phyloP scores from a whole-genome alignment of 1,284 basidiomycete species.

The Rhizoctonia solani region DNA sequence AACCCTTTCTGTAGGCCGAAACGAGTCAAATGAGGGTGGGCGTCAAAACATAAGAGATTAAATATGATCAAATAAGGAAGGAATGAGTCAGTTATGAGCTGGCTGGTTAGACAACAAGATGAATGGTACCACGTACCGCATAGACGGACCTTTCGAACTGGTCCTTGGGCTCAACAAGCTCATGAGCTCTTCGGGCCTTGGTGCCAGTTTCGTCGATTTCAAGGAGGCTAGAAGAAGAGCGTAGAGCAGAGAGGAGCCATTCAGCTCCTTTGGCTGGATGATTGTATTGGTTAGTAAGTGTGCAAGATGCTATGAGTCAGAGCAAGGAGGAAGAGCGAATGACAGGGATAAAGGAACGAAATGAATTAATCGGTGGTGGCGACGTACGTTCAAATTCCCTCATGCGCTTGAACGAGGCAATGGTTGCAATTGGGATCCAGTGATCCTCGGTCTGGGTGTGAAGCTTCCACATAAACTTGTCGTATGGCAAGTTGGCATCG shows the following conservation, averaged over 20 bases:
- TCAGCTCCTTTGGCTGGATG: constrained; percentile 56
- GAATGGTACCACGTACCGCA: constrained; percentile 64
- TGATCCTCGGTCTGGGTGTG: constrained; percentile 76
- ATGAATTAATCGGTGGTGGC: no score
- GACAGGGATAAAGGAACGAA: no score
- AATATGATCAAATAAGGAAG: background rate
- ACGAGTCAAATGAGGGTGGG: no score
- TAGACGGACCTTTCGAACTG: constrained; percentile 82
- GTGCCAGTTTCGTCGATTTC: constrained; percentile 76
- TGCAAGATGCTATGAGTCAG: no score
- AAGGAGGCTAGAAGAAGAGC: constrained; percentile 63
- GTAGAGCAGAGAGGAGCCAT: constrained; percentile 70
- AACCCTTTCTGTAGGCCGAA: constrained; percentile 99
- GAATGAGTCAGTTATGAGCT: background rate
- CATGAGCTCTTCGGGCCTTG: constrained; percentile 73
- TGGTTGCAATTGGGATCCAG: constrained; percentile 88
- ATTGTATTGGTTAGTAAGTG: background rate
- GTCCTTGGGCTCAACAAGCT: constrained; percentile 72
- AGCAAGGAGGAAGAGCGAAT: no score
- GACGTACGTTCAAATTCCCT: constrained; percentile 56
- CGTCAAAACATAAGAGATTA: constrained; percentile 1
- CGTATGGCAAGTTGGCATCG: constrained; percentile 93
- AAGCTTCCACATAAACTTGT: constrained; percentile 97
- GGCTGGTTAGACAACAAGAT: background rate
- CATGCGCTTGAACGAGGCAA: constrained; percentile 98